Evolutionary conservation across 306 rosid genomes (phyloP).

Genomic region (Acacia acuminata): DNA sequence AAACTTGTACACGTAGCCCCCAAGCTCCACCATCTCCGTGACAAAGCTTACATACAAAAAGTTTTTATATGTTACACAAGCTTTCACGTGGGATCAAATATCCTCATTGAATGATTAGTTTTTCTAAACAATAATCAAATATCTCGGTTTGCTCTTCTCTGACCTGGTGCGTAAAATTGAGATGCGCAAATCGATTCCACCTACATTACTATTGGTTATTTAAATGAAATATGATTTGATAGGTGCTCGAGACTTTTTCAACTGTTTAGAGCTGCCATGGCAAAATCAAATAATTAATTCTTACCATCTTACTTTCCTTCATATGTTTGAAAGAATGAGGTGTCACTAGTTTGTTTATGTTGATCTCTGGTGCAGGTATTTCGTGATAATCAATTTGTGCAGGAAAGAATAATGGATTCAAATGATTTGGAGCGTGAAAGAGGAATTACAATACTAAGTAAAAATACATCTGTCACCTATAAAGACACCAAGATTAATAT

Average conservation of each 20-base stretch:
- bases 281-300: slow-evolving; percentile 10
- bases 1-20: too few relatives aligned
- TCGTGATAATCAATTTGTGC: slow-evolving; percentile 92
- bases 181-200: neutral
- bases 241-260: neutral
- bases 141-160: neutral
- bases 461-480: slow-evolving; percentile 87
- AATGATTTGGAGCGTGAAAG: slow-evolving; percentile 99
- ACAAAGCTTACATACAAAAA: neutral
- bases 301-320: slow-evolving; percentile 1
- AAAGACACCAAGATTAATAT: slow-evolving; percentile 89
- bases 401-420: slow-evolving; percentile 98
- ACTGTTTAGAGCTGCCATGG: neutral
- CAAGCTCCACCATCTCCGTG: neutral
- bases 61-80: neutral
- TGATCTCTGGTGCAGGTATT: slow-evolving; percentile 65
- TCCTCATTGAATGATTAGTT: neutral
- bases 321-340: slow-evolving; percentile 1
- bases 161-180: slow-evolving; percentile 5
- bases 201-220: neutral
- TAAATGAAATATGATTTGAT: neutral
- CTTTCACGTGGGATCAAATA: neutral
- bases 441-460: slow-evolving; percentile 93
- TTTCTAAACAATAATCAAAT: neutral
- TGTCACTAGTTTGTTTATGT: slow-evolving; percentile 26